phyloP scores from a whole-genome alignment of 495 filamentous ascomycete species.

The Polyplosphaeria fusca region DNA sequence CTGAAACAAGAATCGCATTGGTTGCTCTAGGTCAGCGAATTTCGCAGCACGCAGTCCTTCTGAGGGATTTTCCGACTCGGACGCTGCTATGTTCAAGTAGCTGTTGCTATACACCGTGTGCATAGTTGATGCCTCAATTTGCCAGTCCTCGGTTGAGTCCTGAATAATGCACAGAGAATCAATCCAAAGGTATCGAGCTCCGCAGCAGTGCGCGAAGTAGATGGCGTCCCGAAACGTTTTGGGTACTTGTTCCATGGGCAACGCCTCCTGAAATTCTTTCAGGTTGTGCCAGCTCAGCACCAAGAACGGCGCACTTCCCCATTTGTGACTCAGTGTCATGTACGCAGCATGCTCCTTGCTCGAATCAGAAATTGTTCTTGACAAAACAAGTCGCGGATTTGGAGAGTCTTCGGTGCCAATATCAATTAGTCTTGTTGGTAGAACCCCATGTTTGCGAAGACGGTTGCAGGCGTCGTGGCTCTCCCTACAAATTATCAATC shows the following conservation, averaged over 20 bases:
- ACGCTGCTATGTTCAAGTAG: background rate
- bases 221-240: conserved; percentile 3
- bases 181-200: conserved; percentile 3
- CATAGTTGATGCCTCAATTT: background rate
- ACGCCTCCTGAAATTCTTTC: background rate
- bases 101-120: background rate
- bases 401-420: background rate
- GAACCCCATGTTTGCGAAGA: too few species aligned
- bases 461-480: too few species aligned
- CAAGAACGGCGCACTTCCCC: background rate
- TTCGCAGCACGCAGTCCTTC: background rate
- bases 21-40: background rate
- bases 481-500: too few species aligned
- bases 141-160: background rate
- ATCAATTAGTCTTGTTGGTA: background rate
- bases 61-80: background rate
- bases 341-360: background rate
- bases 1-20: background rate
- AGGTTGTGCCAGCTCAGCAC: background rate
- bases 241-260: background rate
- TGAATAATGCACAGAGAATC: conserved; percentile 8
- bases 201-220: background rate
- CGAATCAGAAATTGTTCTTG: background rate
- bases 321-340: background rate
- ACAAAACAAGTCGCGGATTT: background rate